A percentile compares a stretch with the other conserved stretches of the same genome.
These are phyloP conservation scores for Syncephalastrum racemosum DNA, from an alignment of 371 early-diverging fungal genomes.

Conservation along the genomic window DNA sequence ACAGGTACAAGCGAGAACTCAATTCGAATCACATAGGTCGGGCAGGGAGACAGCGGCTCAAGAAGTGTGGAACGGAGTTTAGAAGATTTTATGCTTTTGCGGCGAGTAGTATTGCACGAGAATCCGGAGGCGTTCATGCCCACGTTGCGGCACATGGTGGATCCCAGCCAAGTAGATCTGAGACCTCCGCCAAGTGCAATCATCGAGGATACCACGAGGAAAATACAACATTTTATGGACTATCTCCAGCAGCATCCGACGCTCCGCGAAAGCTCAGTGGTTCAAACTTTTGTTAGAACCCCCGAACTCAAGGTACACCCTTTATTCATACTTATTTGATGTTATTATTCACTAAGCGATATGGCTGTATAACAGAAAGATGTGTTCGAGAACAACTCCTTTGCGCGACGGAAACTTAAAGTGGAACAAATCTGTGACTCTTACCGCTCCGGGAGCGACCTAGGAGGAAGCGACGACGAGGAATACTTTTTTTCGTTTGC, in stretches of 20 bases:
- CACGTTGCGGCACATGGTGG: constrained; percentile 34
- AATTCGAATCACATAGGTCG: too few relatives aligned
- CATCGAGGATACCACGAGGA: constrained; percentile 27
- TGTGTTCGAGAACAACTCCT: constrained; percentile 28
- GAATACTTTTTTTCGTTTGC: constrained; percentile 41
- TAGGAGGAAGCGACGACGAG: constrained; percentile 22
- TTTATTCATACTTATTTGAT: constrained; percentile 1
- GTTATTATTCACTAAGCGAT: not conserved
- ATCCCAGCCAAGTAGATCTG: constrained; percentile 38
- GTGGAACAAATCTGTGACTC: constrained; percentile 32
- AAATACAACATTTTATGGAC: constrained; percentile 47
- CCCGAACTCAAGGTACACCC: constrained; percentile 36
- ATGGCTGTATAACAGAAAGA: constrained; percentile 15
- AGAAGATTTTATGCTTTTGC: constrained; percentile 49
- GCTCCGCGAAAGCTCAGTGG: constrained; percentile 43
- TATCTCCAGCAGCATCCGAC: constrained; percentile 48
- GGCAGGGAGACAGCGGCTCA: too few relatives aligned
- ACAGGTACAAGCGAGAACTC: too few relatives aligned
- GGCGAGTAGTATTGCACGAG: constrained; percentile 43
- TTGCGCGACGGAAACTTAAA: constrained; percentile 30
- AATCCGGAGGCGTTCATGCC: constrained; percentile 55
- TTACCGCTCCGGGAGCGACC: constrained; percentile 13
- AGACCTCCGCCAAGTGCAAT: constrained; percentile 43
- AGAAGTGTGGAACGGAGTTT: constrained; percentile 24
- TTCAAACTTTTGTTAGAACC: constrained; percentile 51